Evolutionary conservation across 2,329 filamentous ascomycete genomes (phyloP).

Genomic region (Colletotrichum sp.): DNA sequence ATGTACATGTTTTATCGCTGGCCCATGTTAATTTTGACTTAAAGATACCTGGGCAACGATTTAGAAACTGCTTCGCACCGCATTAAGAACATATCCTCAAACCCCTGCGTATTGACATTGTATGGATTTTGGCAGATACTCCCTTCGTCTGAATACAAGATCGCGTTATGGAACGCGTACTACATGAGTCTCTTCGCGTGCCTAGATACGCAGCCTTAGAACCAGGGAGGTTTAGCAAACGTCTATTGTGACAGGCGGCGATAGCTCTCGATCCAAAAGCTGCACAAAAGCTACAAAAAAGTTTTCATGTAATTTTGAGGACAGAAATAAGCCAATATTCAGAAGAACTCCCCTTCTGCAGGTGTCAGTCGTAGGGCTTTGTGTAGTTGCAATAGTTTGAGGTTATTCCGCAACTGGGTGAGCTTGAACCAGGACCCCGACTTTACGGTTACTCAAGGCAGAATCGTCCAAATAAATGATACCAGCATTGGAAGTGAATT

Average conservation of each 20-base stretch:
- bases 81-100: neutral
- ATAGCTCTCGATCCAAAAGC: neutral
- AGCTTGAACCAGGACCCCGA: neutral
- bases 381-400: neutral
- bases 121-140: neutral
- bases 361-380: neutral
- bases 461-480: neutral
- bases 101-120: neutral
- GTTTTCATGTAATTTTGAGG: neutral
- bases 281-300: neutral
- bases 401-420: neutral
- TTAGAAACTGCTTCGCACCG: neutral
- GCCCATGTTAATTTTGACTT: rapidly evolving
- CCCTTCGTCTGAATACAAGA: neutral
- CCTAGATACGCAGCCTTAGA: neutral
- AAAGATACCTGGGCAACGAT: neutral
- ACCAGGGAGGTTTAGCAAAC: neutral
- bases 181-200: neutral
- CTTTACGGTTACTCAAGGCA: neutral
- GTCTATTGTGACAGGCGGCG: neutral
- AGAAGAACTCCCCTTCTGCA: neutral
- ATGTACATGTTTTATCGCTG: neutral
- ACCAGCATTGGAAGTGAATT: neutral
- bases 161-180: neutral
- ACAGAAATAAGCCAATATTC: neutral